Conservation (phyloP, 164 flowering plant genomes). For the Dillenia suffruticosa region DNA sequence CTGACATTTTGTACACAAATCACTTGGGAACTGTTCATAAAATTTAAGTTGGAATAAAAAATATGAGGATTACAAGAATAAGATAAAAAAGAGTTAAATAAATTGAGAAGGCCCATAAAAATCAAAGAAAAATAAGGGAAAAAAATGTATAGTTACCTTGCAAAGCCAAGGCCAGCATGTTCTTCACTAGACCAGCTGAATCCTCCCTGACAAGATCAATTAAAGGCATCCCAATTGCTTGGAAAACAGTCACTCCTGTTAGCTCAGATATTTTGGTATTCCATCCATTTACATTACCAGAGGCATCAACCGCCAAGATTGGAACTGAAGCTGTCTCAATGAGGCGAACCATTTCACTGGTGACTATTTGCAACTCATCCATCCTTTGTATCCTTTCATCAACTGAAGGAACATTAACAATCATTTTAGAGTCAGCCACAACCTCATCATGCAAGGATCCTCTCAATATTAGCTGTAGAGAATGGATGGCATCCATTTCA, state of each 20-base stretch:
- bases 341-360: conserved; percentile 77
- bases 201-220: conserved; percentile 44
- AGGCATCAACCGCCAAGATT: conserved; percentile 65
- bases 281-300: conserved; percentile 69
- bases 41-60: too few species aligned
- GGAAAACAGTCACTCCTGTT: conserved; percentile 49
- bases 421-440: conserved; percentile 33
- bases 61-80: too few species aligned
- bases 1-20: too few species aligned
- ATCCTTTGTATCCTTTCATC: conserved; percentile 33
- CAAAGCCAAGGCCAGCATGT: conserved; percentile 44
- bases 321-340: conserved; percentile 84
- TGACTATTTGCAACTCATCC: conserved; percentile 46
- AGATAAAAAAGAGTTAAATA: neutral
- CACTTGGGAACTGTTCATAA: too few species aligned
- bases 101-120: neutral
- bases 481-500: conserved; percentile 90
- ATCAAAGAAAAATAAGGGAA: neutral
- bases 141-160: conserved; percentile 43
- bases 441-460: conserved; percentile 54
- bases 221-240: conserved; percentile 60
- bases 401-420: conserved; percentile 39
- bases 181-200: conserved; percentile 44
- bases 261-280: conserved; percentile 64
- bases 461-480: conserved; percentile 75